Base-by-base conservation (phyloP, 768 basidiomycete genomes). In the Agrocybe chaxingu region DNA sequence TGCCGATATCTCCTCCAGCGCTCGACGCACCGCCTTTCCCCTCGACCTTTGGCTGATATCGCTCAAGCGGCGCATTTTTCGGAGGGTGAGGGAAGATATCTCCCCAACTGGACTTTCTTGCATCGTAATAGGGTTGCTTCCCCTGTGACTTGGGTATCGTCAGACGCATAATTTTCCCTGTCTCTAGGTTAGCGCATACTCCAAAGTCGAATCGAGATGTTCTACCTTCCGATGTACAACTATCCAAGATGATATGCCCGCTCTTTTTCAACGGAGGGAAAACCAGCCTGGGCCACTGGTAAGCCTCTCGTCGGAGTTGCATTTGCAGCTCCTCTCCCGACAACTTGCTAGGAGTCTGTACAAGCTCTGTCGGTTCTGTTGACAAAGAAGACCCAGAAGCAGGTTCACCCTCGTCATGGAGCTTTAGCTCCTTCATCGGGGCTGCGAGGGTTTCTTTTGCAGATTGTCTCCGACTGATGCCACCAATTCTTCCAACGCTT, bases 91-190 rank as follows among this genome's bases (percentile, higher is more conserved):
- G 97, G 69, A 98, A 98, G 18, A 92, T 74, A 64, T 98, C 97
- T 13, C 97, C 97, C 95, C 96, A 98, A 8, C 68, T 70, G 0
- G 90, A 85, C 70, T 98, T 98, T 33, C 95, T 84, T 2, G 95
- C 94, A 65, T 98, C 97, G 63, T 98, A 93, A 63, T 84, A 99
- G 0, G 82, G 78, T 60, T 98, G 94, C 66, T 92, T 95, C n/a
- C 94, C 94, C 70, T 95, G 94, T 2, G 92, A 95, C 58, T 84
- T 93, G 0, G 96, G 90, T 35, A 96, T 84, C 4, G 89, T 96
- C 67, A 95, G 72, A 4, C 96, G 85, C 79, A 94, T 88, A 42
- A 98, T 87, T 68, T 90, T 85, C 31, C 89, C 96, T 97, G n/a
- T 45, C 34, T n/a, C 36, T 24, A 32, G 8, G 40, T 50, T 12